phyloP scores from a whole-genome alignment of 192 early-diverging fungal genomes.

The Helicostylum pulchrum region DNA sequence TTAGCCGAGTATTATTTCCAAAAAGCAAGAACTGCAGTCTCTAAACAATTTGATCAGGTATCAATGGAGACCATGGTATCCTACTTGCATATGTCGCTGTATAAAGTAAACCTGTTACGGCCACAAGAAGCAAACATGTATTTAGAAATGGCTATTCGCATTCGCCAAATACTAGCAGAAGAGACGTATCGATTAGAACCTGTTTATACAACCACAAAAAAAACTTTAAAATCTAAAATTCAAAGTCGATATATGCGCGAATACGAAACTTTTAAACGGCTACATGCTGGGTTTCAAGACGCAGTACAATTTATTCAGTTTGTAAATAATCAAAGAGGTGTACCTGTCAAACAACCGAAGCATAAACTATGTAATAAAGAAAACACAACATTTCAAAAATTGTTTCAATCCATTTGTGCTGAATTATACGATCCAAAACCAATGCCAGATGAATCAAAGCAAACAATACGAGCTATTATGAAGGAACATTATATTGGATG shows the following conservation, averaged over 20 bases:
- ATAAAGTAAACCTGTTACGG: slow-evolving; percentile 14
- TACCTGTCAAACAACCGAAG: slow-evolving; percentile 1
- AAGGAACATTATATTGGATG: slow-evolving; percentile 1
- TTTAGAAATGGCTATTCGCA: slow-evolving; percentile 22
- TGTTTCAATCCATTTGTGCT: not conserved
- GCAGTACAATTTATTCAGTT: slow-evolving; percentile 2
- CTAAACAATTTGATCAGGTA: slow-evolving; percentile 11
- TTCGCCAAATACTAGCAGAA: slow-evolving; percentile 6
- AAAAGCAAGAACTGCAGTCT: not conserved
- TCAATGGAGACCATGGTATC: slow-evolving; percentile 12
- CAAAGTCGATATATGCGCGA: not conserved
- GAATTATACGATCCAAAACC: not conserved
- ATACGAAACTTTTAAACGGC: slow-evolving; percentile 14
- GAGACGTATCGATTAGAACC: not conserved
- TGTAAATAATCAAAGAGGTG: slow-evolving; percentile 17
- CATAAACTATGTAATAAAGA: too few species aligned
- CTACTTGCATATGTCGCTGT: slow-evolving; percentile 12
- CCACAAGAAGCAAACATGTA: slow-evolving; percentile 8
- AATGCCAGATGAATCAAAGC: not conserved
- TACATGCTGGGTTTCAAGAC: slow-evolving; percentile 9
- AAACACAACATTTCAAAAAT: not conserved
- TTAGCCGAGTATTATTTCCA: slow-evolving; percentile 19
- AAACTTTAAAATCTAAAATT: not conserved
- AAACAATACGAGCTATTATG: slow-evolving; percentile 5
- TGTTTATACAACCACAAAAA: not conserved